Evolutionary conservation across 116 monocot species (phyloP).

Genomic region (Trichopus zeylanicus): DNA sequence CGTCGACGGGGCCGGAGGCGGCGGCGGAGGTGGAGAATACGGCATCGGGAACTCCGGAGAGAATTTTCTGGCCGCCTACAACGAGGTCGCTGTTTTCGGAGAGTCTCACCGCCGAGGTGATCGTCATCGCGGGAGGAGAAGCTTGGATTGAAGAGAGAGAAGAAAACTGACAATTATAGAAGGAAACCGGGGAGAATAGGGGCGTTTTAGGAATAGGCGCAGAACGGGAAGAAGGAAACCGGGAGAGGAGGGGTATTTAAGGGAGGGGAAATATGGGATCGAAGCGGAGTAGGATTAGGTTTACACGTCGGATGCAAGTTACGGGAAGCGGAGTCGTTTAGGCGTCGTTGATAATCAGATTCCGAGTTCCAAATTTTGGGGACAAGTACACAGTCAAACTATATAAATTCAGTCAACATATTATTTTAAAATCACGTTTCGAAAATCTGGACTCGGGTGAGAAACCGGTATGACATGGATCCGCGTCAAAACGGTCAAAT

Average conservation of each 20-base stretch:
- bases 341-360: no score
- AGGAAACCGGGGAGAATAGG: not conserved
- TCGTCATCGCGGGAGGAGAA: slow-evolving; percentile 42
- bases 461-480: no score
- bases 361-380: no score
- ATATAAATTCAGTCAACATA: no score
- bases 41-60: slow-evolving; percentile 46
- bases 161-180: not conserved
- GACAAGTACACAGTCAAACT: no score
- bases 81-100: slow-evolving; percentile 43
- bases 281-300: no score
- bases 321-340: no score
- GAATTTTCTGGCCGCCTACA: slow-evolving; percentile 37
- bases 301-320: no score
- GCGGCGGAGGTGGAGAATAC: slow-evolving; percentile 36
- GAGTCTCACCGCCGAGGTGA: slow-evolving; percentile 35
- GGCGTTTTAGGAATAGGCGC: not conserved
- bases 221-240: no score
- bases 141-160: not conserved
- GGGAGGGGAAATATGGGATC: not conserved
- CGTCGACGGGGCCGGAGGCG: slow-evolving; percentile 38
- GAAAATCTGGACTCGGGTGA: no score
- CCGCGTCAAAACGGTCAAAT: no score
- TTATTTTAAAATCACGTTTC: no score
- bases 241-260: not conserved